These are phyloP conservation scores for Termitomyces sp. DNA, from an alignment of 768 basidiomycete species.

Conservation along the genomic window DNA sequence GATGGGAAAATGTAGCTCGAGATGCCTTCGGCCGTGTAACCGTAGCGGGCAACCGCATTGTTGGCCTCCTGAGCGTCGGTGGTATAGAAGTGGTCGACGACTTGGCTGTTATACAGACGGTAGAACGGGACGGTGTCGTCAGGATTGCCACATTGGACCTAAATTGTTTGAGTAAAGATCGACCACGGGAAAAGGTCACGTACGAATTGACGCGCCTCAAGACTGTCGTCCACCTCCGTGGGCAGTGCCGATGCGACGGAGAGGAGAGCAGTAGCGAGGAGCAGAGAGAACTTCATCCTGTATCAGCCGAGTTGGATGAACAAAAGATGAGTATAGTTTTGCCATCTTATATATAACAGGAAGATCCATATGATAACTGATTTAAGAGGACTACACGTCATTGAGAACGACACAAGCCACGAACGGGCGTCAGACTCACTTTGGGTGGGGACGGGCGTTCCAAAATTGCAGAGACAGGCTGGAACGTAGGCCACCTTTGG, in stretches of 20 bases:
- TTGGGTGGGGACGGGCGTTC: neutral
- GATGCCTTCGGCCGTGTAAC: slow-evolving; percentile 8
- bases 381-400: neutral
- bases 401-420: neutral
- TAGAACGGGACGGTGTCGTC: neutral
- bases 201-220: slow-evolving; percentile 1
- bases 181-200: neutral
- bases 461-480: neutral
- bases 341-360: neutral
- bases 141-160: neutral
- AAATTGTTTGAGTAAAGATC: neutral
- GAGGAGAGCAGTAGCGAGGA: neutral
- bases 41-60: neutral
- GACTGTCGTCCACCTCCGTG: neutral
- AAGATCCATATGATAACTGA: neutral
- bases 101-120: neutral
- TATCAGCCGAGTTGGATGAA: neutral
- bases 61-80: slow-evolving; percentile 5
- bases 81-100: slow-evolving; percentile 16
- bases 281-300: slow-evolving; percentile 9
- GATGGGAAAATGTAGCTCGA: slow-evolving; percentile 11
- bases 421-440: neutral
- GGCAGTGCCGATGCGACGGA: neutral
- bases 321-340: neutral
- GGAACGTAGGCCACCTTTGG: neutral